A percentile compares a stretch with the other conserved stretches of the same genome.
Conservation (phyloP, 257 asterid genomes). For the Solanum habrochaites region DNA sequence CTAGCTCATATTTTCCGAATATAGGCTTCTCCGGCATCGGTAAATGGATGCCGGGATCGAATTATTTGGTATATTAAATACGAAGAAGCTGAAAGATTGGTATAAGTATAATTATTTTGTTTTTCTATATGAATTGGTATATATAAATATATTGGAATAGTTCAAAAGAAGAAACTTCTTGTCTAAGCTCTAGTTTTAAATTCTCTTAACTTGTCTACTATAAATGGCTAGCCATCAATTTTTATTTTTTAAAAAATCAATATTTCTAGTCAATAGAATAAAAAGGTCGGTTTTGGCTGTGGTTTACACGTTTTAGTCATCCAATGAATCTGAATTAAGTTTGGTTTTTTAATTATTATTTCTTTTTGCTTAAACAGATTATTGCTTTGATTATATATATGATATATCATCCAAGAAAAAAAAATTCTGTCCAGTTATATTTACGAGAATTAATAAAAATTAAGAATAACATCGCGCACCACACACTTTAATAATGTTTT, state of each 20-base stretch:
- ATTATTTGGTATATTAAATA: not conserved
- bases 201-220: not conserved
- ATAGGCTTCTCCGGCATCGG: constrained; percentile 37
- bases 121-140: not conserved
- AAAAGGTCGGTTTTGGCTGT: not conserved
- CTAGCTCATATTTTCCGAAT: constrained; percentile 74
- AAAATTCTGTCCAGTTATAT: too few species aligned
- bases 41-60: not conserved
- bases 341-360: too few species aligned
- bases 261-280: not conserved
- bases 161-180: not conserved
- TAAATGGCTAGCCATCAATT: not conserved
- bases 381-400: not conserved
- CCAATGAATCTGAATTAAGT: not conserved
- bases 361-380: not conserved
- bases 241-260: not conserved
- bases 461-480: too few species aligned
- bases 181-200: not conserved
- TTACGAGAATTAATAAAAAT: too few species aligned
- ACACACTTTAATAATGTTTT: not conserved
- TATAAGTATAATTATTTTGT: not conserved
- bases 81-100: not conserved
- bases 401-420: not conserved
- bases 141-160: not conserved
- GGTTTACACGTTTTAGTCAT: not conserved